Evolutionary conservation across 441 rosid genomes (phyloP).

Genomic region (Raphanus hybrid): DNA sequence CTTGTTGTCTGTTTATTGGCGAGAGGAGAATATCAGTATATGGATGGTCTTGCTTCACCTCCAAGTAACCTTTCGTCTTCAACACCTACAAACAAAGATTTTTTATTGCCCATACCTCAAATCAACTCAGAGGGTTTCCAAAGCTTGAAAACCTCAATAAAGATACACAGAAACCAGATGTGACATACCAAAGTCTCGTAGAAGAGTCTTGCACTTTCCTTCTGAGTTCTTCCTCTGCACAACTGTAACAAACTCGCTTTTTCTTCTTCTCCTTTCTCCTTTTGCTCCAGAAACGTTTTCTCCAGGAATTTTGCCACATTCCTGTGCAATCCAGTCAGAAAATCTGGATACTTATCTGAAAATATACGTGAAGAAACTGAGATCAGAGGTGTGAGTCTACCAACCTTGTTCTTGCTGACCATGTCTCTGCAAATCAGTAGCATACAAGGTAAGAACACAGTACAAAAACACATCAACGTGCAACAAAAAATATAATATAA

Average conservation of each 20-base stretch:
- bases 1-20: conserved; percentile 12
- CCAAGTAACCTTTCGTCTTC: conserved; percentile 61
- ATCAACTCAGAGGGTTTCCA: not conserved
- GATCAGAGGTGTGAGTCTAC: conserved; percentile 12
- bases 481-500: not conserved
- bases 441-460: conserved; percentile 26
- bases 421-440: conserved; percentile 55
- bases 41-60: conserved; percentile 64
- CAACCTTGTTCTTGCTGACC: conserved; percentile 73
- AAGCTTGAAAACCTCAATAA: not conserved
- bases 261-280: conserved; percentile 53
- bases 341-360: conserved; percentile 4
- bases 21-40: conserved; percentile 60
- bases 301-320: conserved; percentile 55
- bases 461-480: conserved; percentile 1
- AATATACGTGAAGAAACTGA: not conserved
- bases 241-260: conserved; percentile 54
- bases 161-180: not conserved
- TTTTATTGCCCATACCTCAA: not conserved
- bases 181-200: conserved; percentile 82
- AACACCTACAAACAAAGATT: conserved; percentile 56
- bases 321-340: conserved; percentile 49
- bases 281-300: conserved; percentile 47
- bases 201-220: conserved; percentile 74
- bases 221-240: conserved; percentile 58